Percentiles rank a stretch among this genome's conserved stretches.
Conservation (phyloP, 2,329 filamentous ascomycete genomes). For the Zymoseptoria tritici region DNA sequence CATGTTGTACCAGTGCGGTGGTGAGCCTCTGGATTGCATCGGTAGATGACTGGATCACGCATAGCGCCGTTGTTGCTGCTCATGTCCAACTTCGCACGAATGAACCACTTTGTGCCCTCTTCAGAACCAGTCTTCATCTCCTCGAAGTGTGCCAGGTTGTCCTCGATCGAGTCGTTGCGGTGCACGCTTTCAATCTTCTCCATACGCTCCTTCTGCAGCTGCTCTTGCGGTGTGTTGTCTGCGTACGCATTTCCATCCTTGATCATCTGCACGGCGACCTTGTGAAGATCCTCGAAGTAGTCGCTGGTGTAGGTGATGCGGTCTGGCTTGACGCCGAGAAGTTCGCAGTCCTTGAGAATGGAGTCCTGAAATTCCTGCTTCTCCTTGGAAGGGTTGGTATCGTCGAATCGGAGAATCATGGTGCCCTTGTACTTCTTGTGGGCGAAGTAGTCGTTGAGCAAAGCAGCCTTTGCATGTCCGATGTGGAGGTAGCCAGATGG, state of each 20-base stretch:
- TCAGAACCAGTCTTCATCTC: constrained; percentile 85
- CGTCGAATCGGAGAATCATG: constrained; percentile 86
- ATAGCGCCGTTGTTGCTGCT: constrained; percentile 93
- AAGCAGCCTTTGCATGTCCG: constrained; percentile 86
- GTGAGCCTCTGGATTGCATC: constrained; percentile 69
- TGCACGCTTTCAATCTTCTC: constrained; percentile 74
- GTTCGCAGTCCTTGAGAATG: constrained; percentile 81
- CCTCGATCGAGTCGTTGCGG: constrained; percentile 70
- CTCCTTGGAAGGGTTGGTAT: constrained; percentile 96
- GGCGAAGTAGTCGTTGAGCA: constrained; percentile 94
- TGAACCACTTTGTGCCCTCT: constrained; percentile 77
- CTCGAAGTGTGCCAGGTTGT: constrained; percentile 78
- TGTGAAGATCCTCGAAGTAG: constrained; percentile 88
- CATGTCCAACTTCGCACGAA: constrained; percentile 86
- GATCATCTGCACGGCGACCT: constrained; percentile 77
- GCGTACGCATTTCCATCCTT: constrained; percentile 84
- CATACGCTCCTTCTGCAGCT: constrained; percentile 78
- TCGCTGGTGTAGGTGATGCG: constrained; percentile 84
- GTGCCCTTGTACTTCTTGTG: constrained; percentile 89
- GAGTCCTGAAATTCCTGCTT: constrained; percentile 93
- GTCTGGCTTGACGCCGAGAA: constrained; percentile 90
- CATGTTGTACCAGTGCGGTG: constrained; percentile 72
- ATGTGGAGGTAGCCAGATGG: constrained; percentile 94
- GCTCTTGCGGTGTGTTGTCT: constrained; percentile 85
- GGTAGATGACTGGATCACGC: constrained; percentile 94